A percentile compares a stretch with the other conserved stretches of the same genome.
Evolutionary conservation across 371 early-diverging fungal species (phyloP).

Genomic region (Lichtheimia hyalospora): DNA sequence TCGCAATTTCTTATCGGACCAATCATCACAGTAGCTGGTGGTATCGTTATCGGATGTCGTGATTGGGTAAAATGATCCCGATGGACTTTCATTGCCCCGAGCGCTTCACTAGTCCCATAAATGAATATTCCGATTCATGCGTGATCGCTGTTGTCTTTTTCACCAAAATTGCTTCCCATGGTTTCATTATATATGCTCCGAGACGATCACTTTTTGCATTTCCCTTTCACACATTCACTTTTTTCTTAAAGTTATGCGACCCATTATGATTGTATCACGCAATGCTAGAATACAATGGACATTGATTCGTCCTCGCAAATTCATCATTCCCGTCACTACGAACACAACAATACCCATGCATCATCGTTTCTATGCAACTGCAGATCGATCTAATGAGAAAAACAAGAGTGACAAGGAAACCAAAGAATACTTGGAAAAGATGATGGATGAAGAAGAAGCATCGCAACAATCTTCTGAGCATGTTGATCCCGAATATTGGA

Average conservation of each 20-base stretch:
- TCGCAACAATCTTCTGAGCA: conserved; percentile 2
- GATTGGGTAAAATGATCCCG: conserved; percentile 9
- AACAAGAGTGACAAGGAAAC: conserved; percentile 1
- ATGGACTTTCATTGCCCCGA: conserved; percentile 5
- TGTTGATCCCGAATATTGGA: conserved; percentile 3
- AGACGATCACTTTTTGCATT: conserved; percentile 2
- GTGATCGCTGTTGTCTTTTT: neutral
- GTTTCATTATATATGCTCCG: neutral
- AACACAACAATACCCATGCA: neutral
- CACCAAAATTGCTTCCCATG: neutral
- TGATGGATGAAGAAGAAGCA: conserved; percentile 8
- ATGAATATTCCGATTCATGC: neutral
- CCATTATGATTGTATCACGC: too few species aligned
- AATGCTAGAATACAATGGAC: too few species aligned
- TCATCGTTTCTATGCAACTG: neutral
- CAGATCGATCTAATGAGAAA: neutral
- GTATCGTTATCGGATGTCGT: conserved; percentile 10
- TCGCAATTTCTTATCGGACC: conserved; percentile 6
- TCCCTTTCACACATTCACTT: neutral
- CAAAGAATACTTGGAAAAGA: conserved; percentile 5
- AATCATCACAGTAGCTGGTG: neutral
- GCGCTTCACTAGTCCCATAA: neutral
- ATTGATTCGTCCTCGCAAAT: too few species aligned
- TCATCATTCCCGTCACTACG: neutral
- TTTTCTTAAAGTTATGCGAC: neutral